phyloP scores from a whole-genome alignment of 768 basidiomycete species.

The Polyporus arcularius region DNA sequence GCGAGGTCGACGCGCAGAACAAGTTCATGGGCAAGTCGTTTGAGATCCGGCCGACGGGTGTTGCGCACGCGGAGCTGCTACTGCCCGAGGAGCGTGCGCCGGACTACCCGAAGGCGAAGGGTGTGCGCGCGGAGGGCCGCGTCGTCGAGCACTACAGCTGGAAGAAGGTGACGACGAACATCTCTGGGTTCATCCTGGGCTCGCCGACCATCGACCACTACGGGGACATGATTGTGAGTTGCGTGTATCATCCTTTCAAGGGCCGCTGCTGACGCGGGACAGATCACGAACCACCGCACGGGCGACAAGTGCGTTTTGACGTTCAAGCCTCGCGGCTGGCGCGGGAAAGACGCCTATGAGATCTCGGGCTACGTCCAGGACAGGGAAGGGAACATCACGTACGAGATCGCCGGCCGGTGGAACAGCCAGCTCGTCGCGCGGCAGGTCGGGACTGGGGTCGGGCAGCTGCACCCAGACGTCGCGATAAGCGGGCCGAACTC shows the following conservation, averaged over 20 bases:
- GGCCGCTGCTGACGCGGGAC: neutral
- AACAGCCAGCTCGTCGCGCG: conserved; percentile 92
- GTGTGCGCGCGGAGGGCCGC: conserved; percentile 44
- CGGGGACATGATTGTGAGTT: conserved; percentile 88
- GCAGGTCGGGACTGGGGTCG: conserved; percentile 55
- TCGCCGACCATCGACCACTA: conserved; percentile 60
- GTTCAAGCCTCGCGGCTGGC: conserved; percentile 96
- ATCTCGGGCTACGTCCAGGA: conserved; percentile 85
- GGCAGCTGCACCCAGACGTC: conserved; percentile 73
- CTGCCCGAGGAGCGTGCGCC: conserved; percentile 68
- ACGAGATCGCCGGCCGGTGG: conserved; percentile 96
- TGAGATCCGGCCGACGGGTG: conserved; percentile 94
- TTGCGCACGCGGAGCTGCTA: conserved; percentile 84
- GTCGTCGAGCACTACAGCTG: conserved; percentile 91
- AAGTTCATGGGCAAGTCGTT: conserved; percentile 97
- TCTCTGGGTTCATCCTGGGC: conserved; percentile 93
- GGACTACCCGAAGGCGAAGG: conserved; percentile 59
- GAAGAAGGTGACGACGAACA: conserved; percentile 91
- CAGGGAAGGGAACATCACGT: conserved; percentile 59
- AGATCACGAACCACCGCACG: conserved; percentile 90
- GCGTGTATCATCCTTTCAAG: neutral
- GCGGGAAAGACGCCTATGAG: conserved; percentile 89
- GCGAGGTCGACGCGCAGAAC: conserved; percentile 96
- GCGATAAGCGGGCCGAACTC: conserved; percentile 48
- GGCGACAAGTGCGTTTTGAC: conserved; percentile 85